Evolutionary conservation across 371 early-diverging fungal genomes (phyloP).

Genomic region (Zychaea mexicana): DNA sequence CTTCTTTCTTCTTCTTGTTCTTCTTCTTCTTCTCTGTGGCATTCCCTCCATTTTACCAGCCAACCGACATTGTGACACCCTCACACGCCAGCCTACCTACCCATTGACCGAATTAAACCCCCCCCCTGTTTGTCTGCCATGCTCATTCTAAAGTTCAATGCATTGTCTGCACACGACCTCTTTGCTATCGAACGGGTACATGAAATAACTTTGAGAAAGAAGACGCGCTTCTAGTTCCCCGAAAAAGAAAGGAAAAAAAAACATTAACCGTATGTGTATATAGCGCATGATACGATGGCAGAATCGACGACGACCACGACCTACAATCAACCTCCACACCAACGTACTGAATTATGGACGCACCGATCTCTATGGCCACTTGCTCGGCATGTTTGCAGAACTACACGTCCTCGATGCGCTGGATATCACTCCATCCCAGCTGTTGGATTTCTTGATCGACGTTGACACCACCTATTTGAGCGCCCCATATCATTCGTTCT

Average conservation of each 20-base stretch:
- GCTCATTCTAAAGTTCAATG: constrained; percentile 30
- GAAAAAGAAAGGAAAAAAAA: too few relatives aligned
- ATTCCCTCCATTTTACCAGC: too few relatives aligned
- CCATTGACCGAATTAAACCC: neutral
- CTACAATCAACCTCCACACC: constrained; percentile 14
- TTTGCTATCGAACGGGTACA: constrained; percentile 30
- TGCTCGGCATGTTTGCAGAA: constrained; percentile 25
- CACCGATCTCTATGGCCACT: constrained; percentile 31
- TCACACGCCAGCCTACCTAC: neutral
- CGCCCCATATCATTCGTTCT: constrained; percentile 87
- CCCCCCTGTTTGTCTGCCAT: constrained; percentile 9
- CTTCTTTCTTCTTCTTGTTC: constrained; percentile 5
- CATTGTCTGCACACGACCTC: constrained; percentile 21
- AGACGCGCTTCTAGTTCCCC: too few relatives aligned
- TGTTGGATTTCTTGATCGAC: constrained; percentile 82
- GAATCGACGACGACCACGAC: constrained; percentile 14
- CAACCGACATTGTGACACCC: too few relatives aligned
- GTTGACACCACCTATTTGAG: constrained; percentile 72
- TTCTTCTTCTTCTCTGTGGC: too few relatives aligned
- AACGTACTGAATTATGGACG: constrained; percentile 29
- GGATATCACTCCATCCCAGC: constrained; percentile 49
- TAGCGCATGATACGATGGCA: constrained; percentile 30
- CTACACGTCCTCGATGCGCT: constrained; percentile 23
- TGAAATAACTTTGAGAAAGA: neutral
- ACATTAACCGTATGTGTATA: neutral